Evolutionary conservation across 495 filamentous ascomycete species (phyloP).

Genomic region (Articulospora tetracladia): DNA sequence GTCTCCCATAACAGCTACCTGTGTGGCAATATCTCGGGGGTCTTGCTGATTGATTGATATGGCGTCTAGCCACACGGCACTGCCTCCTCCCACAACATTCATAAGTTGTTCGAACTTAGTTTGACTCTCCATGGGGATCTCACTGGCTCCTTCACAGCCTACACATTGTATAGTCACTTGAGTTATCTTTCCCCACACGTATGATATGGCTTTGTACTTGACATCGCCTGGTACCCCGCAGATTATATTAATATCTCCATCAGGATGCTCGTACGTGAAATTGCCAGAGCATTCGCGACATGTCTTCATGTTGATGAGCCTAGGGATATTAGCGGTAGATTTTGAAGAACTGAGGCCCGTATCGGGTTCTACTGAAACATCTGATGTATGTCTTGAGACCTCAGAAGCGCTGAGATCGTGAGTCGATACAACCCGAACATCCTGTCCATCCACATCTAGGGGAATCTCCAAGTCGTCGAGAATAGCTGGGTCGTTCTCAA

Average conservation of each 20-base stretch:
- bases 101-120: constrained; percentile 2
- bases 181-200: constrained; percentile 2
- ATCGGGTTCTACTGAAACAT: background rate
- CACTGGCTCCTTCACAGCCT: background rate
- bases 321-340: background rate
- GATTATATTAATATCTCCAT: background rate
- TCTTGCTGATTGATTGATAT: constrained; percentile 9
- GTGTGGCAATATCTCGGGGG: background rate
- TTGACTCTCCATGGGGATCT: background rate
- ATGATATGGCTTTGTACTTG: constrained; percentile 11
- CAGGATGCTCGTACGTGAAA: background rate
- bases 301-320: background rate
- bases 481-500: background rate
- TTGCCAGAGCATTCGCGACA: constrained; percentile 2
- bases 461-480: background rate
- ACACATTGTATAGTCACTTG: background rate
- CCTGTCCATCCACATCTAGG: background rate
- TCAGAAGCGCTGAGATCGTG: background rate
- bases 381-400: background rate
- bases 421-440: background rate
- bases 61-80: constrained; percentile 8
- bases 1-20: constrained; percentile 8
- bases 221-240: background rate
- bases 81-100: background rate
- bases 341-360: background rate